Base-by-base conservation (phyloP, 108 stramenopile genomes). In the Cylindrotheca fusiformis region DNA sequence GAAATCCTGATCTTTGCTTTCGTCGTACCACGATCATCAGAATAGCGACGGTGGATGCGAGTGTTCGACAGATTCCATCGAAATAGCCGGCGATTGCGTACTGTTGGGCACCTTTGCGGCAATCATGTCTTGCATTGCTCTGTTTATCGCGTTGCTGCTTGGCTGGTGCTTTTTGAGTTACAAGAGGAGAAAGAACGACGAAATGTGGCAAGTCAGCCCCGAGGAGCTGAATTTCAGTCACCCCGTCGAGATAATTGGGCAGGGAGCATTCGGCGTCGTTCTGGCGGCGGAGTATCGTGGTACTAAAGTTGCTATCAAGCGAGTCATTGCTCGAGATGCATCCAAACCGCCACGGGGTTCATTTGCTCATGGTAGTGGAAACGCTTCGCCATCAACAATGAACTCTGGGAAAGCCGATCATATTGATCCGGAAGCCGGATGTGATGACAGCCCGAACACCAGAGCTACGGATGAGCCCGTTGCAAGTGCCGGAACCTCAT, bases 301-400 rank as follows among this genome's bases (percentile, higher is more conserved):
- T 24, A 77, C 76, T 3, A 29, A 72, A 26, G 76, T 77, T 5
- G 76, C 76, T 6, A 67, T 72, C 20, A 77, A 77, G 32, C 71
- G 76, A 18, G 76, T 77, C 2, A 52, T 77, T 5, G 67, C 76
- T 3, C 70, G 70, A 48, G 8, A n/a, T n/a, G n/a, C n/a, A n/a
- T n/a, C n/a, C n/a, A n/a, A n/a, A n/a, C n/a, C n/a, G n/a, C n/a
- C n/a, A n/a, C n/a, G n/a, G n/a, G n/a, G n/a, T n/a, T n/a, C n/a
- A n/a, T n/a, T n/a, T n/a, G n/a, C n/a, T n/a, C n/a, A n/a, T n/a
- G n/a, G n/a, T n/a, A n/a, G n/a, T n/a, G n/a, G n/a, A n/a, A n/a
- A n/a, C n/a, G n/a, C n/a, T n/a, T n/a, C n/a, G n/a, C n/a, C n/a
- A n/a, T n/a, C n/a, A n/a, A n/a, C n/a, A n/a, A n/a, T n/a, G n/a